A percentile compares a stretch with the other conserved stretches of the same genome.
phyloP scores from a whole-genome alignment of 108 stramenopile species.

The Pseudonitzschia pungens region DNA sequence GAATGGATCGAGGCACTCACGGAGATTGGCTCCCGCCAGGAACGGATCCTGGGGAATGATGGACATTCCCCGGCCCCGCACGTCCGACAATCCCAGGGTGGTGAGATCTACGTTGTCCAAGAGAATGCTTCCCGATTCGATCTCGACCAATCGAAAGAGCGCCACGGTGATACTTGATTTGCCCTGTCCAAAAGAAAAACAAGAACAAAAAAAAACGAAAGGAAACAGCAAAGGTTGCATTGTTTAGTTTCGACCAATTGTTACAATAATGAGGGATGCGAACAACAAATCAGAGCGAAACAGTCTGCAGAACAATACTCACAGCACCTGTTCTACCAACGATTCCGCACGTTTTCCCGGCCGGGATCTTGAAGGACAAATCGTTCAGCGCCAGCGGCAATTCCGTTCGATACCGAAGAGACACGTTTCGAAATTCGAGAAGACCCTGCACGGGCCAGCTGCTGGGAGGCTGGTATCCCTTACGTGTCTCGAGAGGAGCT shows the following conservation, averaged over 20 bases:
- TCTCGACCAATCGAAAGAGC: conserved; percentile 79
- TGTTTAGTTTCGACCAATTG: background rate
- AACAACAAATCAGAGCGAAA: background rate
- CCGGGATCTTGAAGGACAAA: conserved; percentile 64
- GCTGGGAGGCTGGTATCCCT: conserved; percentile 14
- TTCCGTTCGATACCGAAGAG: conserved; percentile 69
- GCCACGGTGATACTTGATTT: conserved; percentile 71
- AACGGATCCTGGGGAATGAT: conserved; percentile 98
- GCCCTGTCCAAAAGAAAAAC: no score
- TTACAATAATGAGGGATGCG: no score
- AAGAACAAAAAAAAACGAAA: background rate
- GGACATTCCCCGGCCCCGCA: conserved; percentile 73
- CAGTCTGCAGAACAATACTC: background rate
- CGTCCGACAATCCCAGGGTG: conserved; percentile 68
- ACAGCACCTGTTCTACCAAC: conserved; percentile 80
- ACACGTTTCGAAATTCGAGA: conserved; percentile 67
- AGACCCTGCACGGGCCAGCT: conserved; percentile 70
- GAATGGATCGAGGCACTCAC: conserved; percentile 94
- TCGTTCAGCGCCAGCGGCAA: conserved; percentile 73
- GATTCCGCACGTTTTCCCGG: conserved; percentile 73
- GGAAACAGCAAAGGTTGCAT: background rate
- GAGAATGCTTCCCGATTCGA: conserved; percentile 74
- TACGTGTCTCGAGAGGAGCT: conserved; percentile 40
- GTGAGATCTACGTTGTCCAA: conserved; percentile 82
- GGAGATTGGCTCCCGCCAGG: conserved; percentile 88